phyloP scores from a whole-genome alignment of 2,329 filamentous ascomycete species.

The Fusarium equiseti region DNA sequence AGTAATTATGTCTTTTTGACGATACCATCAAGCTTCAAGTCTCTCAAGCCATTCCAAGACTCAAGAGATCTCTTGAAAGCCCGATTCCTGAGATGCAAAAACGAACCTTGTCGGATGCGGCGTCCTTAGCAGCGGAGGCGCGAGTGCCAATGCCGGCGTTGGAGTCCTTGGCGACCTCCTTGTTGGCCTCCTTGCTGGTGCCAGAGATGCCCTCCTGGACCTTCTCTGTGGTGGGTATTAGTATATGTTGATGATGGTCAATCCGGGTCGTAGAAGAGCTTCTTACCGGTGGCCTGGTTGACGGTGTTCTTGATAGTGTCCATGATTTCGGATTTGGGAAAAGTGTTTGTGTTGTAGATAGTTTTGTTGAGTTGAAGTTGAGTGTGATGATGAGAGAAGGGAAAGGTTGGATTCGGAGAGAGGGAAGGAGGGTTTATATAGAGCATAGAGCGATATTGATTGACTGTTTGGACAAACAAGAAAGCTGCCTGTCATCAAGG shows the following conservation, averaged over 20 bases:
- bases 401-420: not conserved
- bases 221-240: constrained; percentile 56
- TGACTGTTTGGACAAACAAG: constrained; percentile 1
- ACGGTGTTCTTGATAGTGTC: constrained; percentile 69
- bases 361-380: constrained; percentile 14
- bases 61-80: not conserved
- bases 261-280: constrained; percentile 49
- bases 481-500: constrained; percentile 21
- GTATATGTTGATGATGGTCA: constrained; percentile 57
- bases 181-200: constrained; percentile 77
- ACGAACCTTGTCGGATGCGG: constrained; percentile 58
- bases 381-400: constrained; percentile 20
- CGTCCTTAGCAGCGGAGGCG: constrained; percentile 63
- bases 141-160: constrained; percentile 66
- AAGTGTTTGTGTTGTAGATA: constrained; percentile 20
- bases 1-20: not conserved
- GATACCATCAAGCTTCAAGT: not conserved
- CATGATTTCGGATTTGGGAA: constrained; percentile 52
- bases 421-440: constrained; percentile 41
- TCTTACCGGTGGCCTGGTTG: constrained; percentile 56
- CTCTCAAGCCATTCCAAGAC: not conserved
- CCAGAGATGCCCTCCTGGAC: constrained; percentile 68
- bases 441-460: not conserved
- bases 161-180: constrained; percentile 73
- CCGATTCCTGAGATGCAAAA: not conserved